Evolutionary conservation across 306 rosid species (phyloP).

Genomic region (Inga leiocalycina): DNA sequence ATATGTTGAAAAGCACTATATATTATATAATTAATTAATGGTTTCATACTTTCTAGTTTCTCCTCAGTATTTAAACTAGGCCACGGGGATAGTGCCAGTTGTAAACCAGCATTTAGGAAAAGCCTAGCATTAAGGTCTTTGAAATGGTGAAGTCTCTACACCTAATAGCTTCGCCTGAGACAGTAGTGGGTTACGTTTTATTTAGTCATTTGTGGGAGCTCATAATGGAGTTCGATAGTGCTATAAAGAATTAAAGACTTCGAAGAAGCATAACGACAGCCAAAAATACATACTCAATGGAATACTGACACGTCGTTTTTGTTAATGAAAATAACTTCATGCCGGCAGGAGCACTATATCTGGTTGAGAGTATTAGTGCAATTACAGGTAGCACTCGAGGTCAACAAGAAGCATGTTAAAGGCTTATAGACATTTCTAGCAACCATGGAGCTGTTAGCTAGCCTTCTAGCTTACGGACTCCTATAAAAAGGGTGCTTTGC

Average conservation of each 20-base stretch:
- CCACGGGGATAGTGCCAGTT: background rate
- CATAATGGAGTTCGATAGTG: slow-evolving; percentile 20
- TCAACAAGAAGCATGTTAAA: slow-evolving; percentile 9
- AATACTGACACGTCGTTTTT: slow-evolving; percentile 32
- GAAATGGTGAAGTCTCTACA: background rate
- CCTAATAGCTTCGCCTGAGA: background rate
- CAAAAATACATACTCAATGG: slow-evolving; percentile 1
- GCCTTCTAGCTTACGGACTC: background rate
- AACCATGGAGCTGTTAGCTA: background rate
- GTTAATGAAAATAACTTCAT: slow-evolving; percentile 20
- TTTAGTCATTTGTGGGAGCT: slow-evolving; percentile 23
- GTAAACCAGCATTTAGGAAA: background rate
- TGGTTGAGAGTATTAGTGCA: slow-evolving; percentile 39
- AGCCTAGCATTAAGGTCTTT: background rate
- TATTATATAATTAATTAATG: background rate
- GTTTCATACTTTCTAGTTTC: background rate
- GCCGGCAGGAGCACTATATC: slow-evolving; percentile 51
- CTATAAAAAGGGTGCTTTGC: slow-evolving; percentile 39
- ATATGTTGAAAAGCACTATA: too few relatives aligned
- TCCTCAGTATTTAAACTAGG: background rate
- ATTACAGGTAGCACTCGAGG: slow-evolving; percentile 37
- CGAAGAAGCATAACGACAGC: background rate
- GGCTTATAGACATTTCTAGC: slow-evolving; percentile 31
- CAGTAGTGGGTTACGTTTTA: slow-evolving; percentile 25
- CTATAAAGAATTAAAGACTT: background rate